phyloP scores from a whole-genome alignment of 2,329 filamentous ascomycete species.

The Blastomyces silverae region DNA sequence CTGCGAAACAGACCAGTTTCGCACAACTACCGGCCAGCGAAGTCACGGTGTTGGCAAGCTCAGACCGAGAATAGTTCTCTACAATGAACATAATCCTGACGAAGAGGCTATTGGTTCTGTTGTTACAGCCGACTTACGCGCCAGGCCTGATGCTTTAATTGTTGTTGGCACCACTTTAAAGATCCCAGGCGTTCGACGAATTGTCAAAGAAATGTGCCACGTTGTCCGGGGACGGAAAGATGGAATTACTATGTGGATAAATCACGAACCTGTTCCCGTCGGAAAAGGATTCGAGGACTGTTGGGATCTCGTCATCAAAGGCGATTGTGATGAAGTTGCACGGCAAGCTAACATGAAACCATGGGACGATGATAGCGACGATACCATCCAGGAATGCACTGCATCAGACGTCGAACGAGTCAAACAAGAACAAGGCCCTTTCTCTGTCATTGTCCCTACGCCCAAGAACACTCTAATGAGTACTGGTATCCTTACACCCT shows the following conservation, averaged over 20 bases:
- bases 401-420: constrained; percentile 41
- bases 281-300: constrained; percentile 82
- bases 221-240: constrained; percentile 71
- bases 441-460: constrained; percentile 39
- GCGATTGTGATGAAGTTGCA: constrained; percentile 83
- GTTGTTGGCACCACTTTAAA: constrained; percentile 95
- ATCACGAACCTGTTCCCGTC: constrained; percentile 75
- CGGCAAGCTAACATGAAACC: constrained; percentile 56
- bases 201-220: constrained; percentile 85
- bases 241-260: constrained; percentile 90
- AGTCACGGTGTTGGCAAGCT: constrained; percentile 89
- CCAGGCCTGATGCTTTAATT: constrained; percentile 81
- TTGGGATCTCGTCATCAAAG: constrained; percentile 85
- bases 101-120: constrained; percentile 93
- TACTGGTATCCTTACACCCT: constrained; percentile 39
- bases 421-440: constrained; percentile 34
- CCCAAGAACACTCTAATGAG: constrained; percentile 34
- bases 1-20: constrained; percentile 64
- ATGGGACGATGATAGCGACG: constrained; percentile 48
- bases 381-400: constrained; percentile 41
- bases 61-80: constrained; percentile 87
- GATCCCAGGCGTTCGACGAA: constrained; percentile 81
- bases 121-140: constrained; percentile 74
- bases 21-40: constrained; percentile 73
- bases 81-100: constrained; percentile 95